These are phyloP conservation scores for Aspergillus fumigatiaffinis DNA, from an alignment of 2,329 filamentous ascomycete species.

Conservation along the genomic window DNA sequence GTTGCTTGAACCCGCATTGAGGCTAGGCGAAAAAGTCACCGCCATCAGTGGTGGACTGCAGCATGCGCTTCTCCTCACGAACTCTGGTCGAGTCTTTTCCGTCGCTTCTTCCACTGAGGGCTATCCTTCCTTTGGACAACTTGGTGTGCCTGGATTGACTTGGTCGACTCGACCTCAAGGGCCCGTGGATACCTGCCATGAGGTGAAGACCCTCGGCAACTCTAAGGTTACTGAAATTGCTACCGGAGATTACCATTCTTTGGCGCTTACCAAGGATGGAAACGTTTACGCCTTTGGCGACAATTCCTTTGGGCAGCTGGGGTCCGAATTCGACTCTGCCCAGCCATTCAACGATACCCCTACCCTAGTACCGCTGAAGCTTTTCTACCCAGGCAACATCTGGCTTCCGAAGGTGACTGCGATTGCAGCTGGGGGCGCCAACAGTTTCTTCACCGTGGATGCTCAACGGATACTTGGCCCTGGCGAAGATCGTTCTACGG, in stretches of 20 bases:
- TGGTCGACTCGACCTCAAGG: slow-evolving; percentile 75
- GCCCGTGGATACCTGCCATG: slow-evolving; percentile 76
- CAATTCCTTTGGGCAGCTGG: slow-evolving; percentile 86
- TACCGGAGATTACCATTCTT: slow-evolving; percentile 79
- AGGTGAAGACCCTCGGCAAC: slow-evolving; percentile 67
- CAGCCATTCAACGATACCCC: slow-evolving; percentile 65
- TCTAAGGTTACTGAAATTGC: slow-evolving; percentile 72
- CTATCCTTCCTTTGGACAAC: slow-evolving; percentile 79
- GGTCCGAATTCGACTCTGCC: slow-evolving; percentile 66
- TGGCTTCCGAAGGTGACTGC: slow-evolving; percentile 65
- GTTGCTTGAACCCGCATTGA: slow-evolving; percentile 63
- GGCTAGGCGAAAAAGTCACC: slow-evolving; percentile 67
- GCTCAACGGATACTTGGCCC: slow-evolving; percentile 57
- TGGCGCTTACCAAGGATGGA: slow-evolving; percentile 71
- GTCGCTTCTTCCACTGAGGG: slow-evolving; percentile 74
- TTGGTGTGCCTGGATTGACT: slow-evolving; percentile 77
- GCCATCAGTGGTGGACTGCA: slow-evolving; percentile 76
- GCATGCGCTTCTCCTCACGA: slow-evolving; percentile 82
- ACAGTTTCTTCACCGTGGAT: slow-evolving; percentile 84
- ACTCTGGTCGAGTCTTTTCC: slow-evolving; percentile 79
- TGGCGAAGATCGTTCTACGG: slow-evolving; percentile 38
- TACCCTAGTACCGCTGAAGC: slow-evolving; percentile 64
- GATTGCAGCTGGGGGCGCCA: slow-evolving; percentile 80
- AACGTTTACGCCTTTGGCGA: slow-evolving; percentile 85
- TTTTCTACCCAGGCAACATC: slow-evolving; percentile 66